Evolutionary conservation across 306 rosid species (phyloP), one percentile per base, ranked within the genome.

Genomic region (Mimosa bimucronata): DNA sequence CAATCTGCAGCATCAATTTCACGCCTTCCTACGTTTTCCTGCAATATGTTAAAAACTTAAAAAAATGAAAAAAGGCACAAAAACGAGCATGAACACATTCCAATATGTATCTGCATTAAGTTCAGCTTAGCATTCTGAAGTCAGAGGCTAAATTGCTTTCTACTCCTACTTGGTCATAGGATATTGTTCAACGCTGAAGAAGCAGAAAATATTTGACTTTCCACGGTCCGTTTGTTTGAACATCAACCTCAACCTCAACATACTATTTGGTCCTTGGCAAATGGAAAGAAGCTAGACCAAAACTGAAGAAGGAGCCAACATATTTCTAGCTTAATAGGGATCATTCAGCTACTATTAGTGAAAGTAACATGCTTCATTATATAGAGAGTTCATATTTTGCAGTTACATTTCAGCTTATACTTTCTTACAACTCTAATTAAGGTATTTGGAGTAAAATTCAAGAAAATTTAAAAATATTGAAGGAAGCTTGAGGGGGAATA

Each of bases 1-100:
- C 96, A 91, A 71, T 86, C 98, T 67, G 94, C 95, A 65, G 94
- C 92, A 79, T 91, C 97, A 73, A 91, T 55, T 87, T 92, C 98
- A 44, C 73, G 85, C 87, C 87, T 91, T 40, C 97, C 98, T 34
- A 87, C 26, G 80, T 88, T 88, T 77, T 84, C 92, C 98, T 95
- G 86, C 76, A 85, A 65, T 29, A 71, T 18, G 62, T 83, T 76
- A 38, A 14, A 76, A 79, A 15, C 48, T n/a, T 28, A n/a, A n/a
- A 30, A 37, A 76, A 79, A 60, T 16, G 68, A n/a, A 28, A 77
- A 84, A 3, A n/a, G 40, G 57, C 42, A 81, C 40, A 30, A 71
- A 45, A 71, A 26, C 9, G 25, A 25, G 57, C 28, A 60, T 19
- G 38, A 66, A 83, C 25, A 66, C 70, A 61, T 53, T 71, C 13